phyloP scores from a whole-genome alignment of 495 filamentous ascomycete genomes.

The Penicillium parvum region DNA sequence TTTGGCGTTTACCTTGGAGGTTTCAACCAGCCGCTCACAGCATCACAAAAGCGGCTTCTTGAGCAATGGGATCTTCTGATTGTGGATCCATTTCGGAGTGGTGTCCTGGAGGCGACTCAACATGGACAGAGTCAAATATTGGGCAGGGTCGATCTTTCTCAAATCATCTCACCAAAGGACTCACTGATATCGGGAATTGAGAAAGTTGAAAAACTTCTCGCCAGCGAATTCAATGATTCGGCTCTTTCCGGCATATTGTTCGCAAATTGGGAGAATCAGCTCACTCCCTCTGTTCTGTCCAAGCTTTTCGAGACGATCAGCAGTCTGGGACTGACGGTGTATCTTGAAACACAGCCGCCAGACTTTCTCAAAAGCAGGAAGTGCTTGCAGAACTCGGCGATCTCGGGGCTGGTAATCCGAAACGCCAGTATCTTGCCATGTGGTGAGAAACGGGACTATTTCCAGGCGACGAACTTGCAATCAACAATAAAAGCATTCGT shows the following conservation, averaged over 20 bases:
- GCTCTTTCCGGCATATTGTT: constrained; percentile 46
- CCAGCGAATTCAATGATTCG: constrained; percentile 27
- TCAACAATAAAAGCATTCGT: constrained; percentile 51
- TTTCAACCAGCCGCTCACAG: constrained; percentile 30
- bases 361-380: constrained; percentile 42
- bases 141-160: constrained; percentile 40
- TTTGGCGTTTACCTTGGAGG: constrained; percentile 49
- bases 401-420: constrained; percentile 44
- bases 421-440: constrained; percentile 47
- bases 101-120: constrained; percentile 34
- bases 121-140: constrained; percentile 27
- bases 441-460: constrained; percentile 49
- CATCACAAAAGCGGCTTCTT: constrained; percentile 32
- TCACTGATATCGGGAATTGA: constrained; percentile 24
- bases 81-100: constrained; percentile 41
- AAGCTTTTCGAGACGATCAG: constrained; percentile 33
- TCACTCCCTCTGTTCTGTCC: constrained; percentile 30
- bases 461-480: constrained; percentile 38
- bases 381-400: constrained; percentile 29
- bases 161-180: constrained; percentile 24
- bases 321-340: constrained; percentile 40
- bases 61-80: constrained; percentile 46
- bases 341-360: constrained; percentile 46
- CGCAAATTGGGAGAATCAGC: constrained; percentile 43
- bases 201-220: constrained; percentile 30